Evolutionary conservation across 2,329 filamentous ascomycete genomes (phyloP), one percentile per base, ranked within the genome.

Genomic region (Elsinoe ampelina): DNA sequence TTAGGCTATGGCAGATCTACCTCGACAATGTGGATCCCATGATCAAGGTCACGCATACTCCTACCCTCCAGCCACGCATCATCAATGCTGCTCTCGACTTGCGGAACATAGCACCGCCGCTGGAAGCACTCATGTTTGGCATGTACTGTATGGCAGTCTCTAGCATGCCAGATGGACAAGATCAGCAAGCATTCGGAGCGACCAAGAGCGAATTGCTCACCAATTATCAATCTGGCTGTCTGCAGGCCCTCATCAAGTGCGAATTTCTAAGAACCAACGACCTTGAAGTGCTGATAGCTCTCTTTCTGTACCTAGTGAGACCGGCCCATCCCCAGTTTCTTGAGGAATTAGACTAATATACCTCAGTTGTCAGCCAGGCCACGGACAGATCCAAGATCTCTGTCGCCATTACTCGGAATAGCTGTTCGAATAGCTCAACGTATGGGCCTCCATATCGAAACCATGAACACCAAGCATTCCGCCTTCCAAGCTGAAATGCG

Each of bases 21-120:
- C 72, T 89, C 5, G 82, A 88, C 50, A 83, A 87, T 59, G 82
- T 91, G 57, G 86, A 91, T 63, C 86, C 87, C 0, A 68, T 89
- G 45, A 81, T 82, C 62, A 91, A 90, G 66, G 65, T 83, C 45
- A 82, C 89, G 20, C 87, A 92, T 65, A 79, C 85, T 1, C 86
- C 87, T 0, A 83, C 83, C 0, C 69, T 89, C 3, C 83, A 89
- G 63, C 77, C 79, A 1, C 77, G 80, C 45, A 73, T 90, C 6
- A 76, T 86, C 36, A 80, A 86, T 58, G 83, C 84, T 1, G 79
- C 78, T 1, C 76, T 76, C 13, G 77, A 81, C 59, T 72, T 84
- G 17, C 71, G 73, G 11, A 76, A 74, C 41, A 69, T 88, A 1
- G 77, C 78, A 0, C 75, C 79, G 39, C 80, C 80, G 55, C 70